phyloP scores from a whole-genome alignment of 495 filamentous ascomycete genomes.

The Terfezia boudieri region DNA sequence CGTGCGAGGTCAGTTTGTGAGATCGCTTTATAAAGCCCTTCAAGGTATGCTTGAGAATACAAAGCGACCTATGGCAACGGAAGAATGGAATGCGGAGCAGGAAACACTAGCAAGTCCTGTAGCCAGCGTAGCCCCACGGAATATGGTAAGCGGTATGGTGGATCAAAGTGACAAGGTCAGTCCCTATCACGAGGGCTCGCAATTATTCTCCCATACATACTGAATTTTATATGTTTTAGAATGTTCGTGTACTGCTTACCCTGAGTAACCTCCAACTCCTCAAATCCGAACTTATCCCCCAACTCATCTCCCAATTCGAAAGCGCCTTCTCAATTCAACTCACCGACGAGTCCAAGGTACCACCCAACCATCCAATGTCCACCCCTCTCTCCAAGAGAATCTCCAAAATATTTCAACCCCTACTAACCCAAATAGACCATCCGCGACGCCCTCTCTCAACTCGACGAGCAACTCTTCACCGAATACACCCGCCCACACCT shows the following conservation, averaged over 20 bases:
- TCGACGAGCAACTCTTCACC: conserved; percentile 71
- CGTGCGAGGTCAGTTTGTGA: conserved; percentile 71
- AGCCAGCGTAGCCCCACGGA: conserved; percentile 3
- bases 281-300: conserved; percentile 52
- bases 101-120: conserved; percentile 17
- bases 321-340: conserved; percentile 71
- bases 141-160: too few species aligned
- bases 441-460: conserved; percentile 67
- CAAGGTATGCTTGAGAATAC: conserved; percentile 93
- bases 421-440: conserved; percentile 30
- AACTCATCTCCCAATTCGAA: conserved; percentile 70
- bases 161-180: too few species aligned
- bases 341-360: conserved; percentile 56
- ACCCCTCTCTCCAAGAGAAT: not conserved
- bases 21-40: conserved; percentile 72
- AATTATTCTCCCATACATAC: too few species aligned
- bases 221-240: conserved; percentile 25
- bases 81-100: conserved; percentile 33
- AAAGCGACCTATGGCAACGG: conserved; percentile 40
- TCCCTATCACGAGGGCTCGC: too few species aligned
- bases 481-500: conserved; percentile 64
- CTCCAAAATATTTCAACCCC: not conserved
- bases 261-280: conserved; percentile 71
- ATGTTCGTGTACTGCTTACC: conserved; percentile 78
- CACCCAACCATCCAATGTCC: not conserved